Base-by-base conservation (phyloP, 2,329 filamentous ascomycete species). In the Gyromitra esculenta region DNA sequence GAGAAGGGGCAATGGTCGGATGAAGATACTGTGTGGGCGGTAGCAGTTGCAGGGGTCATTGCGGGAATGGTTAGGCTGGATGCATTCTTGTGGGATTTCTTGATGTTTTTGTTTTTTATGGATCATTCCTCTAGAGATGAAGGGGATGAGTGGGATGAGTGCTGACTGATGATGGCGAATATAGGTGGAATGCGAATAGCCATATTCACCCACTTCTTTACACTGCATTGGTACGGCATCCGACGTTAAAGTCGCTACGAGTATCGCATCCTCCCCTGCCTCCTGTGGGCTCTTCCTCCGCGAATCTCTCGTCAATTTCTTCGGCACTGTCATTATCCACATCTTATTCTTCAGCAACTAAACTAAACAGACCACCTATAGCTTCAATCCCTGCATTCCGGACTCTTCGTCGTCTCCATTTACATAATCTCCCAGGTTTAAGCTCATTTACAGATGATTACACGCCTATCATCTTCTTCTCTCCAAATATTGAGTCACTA, bases 201-300 rank as follows among this genome's bases (percentile, higher is more conserved):
- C 68, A 77, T 64, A 56, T 79, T 7, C 77, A 79, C 52, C 77
- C 77, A n/a, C 54, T 79, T 59, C 60, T 79, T 21, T 76, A 75
- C 62, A 59, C 60, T 13, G 70, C 75, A n/a, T 66, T 79, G 4
- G 39, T 59, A n/a, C 66, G 72, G 5, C 76, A 76, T 52, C 62
- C 48, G 9, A 57, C 31, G 9, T 25, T 78, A 56, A 71, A 66
- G 50, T 31, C 31, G 15, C 25, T 79, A 25, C 67, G 48, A 63
- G 59, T 76, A 60, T 67, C 59, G 25, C 64, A 72, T 35, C 77
- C 75, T 21, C 64, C n/a, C 9, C 48, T 62, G 60, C 25, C 62
- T 18, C 37, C 43, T 15, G 4, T 21, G 1, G 5, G 18, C 5
- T 21, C 15, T 31, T n/a, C 7, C 56, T 5, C 9, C 35, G 6